A percentile compares a stretch with the other conserved stretches of the same genome.
phyloP scores from a whole-genome alignment of 2,329 filamentous ascomycete genomes.

The Exophiala alcalophila region DNA sequence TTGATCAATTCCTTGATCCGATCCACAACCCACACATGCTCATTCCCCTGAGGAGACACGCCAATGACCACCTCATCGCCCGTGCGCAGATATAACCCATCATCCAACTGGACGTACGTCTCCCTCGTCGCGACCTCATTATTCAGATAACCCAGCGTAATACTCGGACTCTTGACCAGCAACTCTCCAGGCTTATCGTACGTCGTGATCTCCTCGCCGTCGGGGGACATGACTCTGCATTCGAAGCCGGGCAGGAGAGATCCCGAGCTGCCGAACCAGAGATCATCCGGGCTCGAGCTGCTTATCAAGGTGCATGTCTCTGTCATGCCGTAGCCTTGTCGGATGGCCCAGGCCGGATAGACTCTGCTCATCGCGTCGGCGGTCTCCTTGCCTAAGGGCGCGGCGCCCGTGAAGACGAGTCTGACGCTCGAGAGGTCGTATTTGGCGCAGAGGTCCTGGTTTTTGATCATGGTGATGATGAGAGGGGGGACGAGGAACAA shows the following conservation, averaged over 20 bases:
- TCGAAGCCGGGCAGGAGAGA: slow-evolving; percentile 63
- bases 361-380: slow-evolving; percentile 60
- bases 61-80: slow-evolving; percentile 78
- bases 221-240: slow-evolving; percentile 64
- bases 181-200: slow-evolving; percentile 78
- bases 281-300: slow-evolving; percentile 56
- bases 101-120: slow-evolving; percentile 66
- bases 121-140: slow-evolving; percentile 79
- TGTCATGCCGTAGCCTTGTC: slow-evolving; percentile 75
- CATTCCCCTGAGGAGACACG: slow-evolving; percentile 61
- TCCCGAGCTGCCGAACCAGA: slow-evolving; percentile 70
- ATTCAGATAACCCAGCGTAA: slow-evolving; percentile 80
- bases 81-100: slow-evolving; percentile 70
- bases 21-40: slow-evolving; percentile 71
- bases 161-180: slow-evolving; percentile 70
- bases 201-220: slow-evolving; percentile 67
- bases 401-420: slow-evolving; percentile 69
- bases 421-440: slow-evolving; percentile 70
- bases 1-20: slow-evolving; percentile 77
- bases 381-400: slow-evolving; percentile 72
- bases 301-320: slow-evolving; percentile 71
- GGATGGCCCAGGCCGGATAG: slow-evolving; percentile 63
- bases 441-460: slow-evolving; percentile 57
- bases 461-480: slow-evolving; percentile 71
- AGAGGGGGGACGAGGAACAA: slow-evolving; percentile 77